Percentiles rank a stretch among this genome's conserved stretches.
These are phyloP conservation scores for Pythium aphanidermatum DNA, from an alignment of 352 stramenopile species.

Conservation along the genomic window DNA sequence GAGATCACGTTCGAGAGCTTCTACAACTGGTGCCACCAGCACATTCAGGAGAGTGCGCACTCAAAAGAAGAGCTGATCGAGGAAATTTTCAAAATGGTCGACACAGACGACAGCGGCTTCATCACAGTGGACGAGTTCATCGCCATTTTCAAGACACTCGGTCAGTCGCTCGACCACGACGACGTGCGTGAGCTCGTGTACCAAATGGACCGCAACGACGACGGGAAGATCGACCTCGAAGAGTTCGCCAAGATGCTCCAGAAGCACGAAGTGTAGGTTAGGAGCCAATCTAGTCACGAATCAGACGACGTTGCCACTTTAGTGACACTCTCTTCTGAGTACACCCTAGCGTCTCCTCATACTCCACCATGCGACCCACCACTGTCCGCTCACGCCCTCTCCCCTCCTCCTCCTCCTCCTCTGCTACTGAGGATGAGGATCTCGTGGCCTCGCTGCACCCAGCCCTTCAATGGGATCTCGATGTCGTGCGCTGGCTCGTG, in stretches of 20 bases:
- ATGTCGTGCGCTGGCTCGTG: conserved; percentile 29
- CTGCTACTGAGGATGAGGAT: not conserved
- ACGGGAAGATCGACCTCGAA: conserved; percentile 69
- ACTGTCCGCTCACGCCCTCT: too few relatives aligned
- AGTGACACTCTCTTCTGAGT: too few relatives aligned
- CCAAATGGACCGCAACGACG: conserved; percentile 67
- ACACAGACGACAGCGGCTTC: conserved; percentile 45
- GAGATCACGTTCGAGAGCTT: conserved; percentile 68
- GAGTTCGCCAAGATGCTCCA: conserved; percentile 70
- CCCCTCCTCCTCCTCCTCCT: too few relatives aligned
- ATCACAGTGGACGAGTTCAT: conserved; percentile 77
- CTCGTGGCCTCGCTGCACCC: conserved; percentile 26
- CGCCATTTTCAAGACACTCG: conserved; percentile 59
- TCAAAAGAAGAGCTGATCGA: conserved; percentile 56
- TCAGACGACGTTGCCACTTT: too few relatives aligned
- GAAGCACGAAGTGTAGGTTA: conserved; percentile 55
- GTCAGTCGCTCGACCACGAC: conserved; percentile 64
- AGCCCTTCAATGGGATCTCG: conserved; percentile 53
- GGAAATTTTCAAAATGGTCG: conserved; percentile 72
- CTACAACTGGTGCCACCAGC: conserved; percentile 61
- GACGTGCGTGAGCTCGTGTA: conserved; percentile 70
- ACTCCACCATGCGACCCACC: too few relatives aligned
- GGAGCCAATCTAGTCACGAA: too few relatives aligned
- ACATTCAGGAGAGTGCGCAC: conserved; percentile 46
- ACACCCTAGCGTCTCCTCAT: too few relatives aligned